Percentiles rank a stretch among this genome's conserved stretches.
These are phyloP conservation scores for Penicillium frequentans DNA, from an alignment of 2,329 filamentous ascomycete genomes.

Conservation along the genomic window DNA sequence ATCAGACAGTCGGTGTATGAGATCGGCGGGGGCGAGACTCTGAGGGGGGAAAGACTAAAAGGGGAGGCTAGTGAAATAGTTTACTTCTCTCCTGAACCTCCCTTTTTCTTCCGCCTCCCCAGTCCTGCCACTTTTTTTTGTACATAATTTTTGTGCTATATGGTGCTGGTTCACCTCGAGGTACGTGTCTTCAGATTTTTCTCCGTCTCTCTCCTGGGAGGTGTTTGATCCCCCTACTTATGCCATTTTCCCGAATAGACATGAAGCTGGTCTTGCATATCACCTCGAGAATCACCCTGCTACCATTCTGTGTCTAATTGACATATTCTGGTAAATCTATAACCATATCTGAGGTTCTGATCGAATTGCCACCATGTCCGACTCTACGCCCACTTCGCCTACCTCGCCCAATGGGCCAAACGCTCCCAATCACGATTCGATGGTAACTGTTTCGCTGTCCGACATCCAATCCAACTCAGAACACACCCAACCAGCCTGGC, in stretches of 20 bases:
- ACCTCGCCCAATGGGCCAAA: constrained; percentile 23
- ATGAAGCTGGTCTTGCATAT: constrained; percentile 21
- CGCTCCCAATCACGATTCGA: constrained; percentile 58
- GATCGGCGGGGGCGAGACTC: constrained; percentile 28
- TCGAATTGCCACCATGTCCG: constrained; percentile 22
- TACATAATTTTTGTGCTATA: constrained; percentile 3
- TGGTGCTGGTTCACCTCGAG: constrained; percentile 22
- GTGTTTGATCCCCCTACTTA: not conserved
- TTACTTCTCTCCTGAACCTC: constrained; percentile 21
- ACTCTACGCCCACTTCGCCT: constrained; percentile 20
- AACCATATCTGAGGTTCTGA: not conserved
- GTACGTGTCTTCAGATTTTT: not conserved
- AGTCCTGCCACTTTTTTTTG: constrained; percentile 6
- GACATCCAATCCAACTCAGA: constrained; percentile 56
- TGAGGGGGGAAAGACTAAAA: constrained; percentile 16
- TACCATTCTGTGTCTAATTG: constrained; percentile 3
- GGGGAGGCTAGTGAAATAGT: constrained; percentile 21
- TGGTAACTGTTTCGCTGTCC: constrained; percentile 75
- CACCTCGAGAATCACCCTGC: not conserved
- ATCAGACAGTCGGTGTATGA: constrained; percentile 27
- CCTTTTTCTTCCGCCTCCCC: constrained; percentile 15
- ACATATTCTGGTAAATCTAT: not conserved
- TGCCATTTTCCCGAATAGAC: not conserved
- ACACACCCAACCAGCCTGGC: constrained; percentile 49
- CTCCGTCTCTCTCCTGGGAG: not conserved